Percentiles rank a stretch among this genome's conserved stretches.
Evolutionary conservation across 805 yeast genomes (phyloP).

Genomic region (Yamadazyma paraphyllophila): DNA sequence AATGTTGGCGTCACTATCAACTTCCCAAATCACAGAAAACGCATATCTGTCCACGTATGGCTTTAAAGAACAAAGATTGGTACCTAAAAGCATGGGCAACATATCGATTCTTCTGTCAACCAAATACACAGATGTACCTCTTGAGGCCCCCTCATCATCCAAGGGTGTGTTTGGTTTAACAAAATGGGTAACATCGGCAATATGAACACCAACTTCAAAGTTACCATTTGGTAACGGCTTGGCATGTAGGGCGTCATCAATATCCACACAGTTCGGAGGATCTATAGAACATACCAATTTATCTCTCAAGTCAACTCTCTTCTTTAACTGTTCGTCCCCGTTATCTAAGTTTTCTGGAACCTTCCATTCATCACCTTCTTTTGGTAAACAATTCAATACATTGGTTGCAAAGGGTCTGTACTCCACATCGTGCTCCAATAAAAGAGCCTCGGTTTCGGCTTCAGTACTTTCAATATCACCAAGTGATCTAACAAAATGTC

Average conservation of each 20-base stretch:
- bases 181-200: slow-evolving; percentile 97
- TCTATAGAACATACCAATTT: slow-evolving; percentile 91
- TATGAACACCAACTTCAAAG: slow-evolving; percentile 96
- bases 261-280: slow-evolving; percentile 98
- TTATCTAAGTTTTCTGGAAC: slow-evolving; percentile 65
- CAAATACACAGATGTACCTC: slow-evolving; percentile 95
- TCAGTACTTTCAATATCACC: slow-evolving; percentile 90
- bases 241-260: slow-evolving; percentile 95
- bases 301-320: slow-evolving; percentile 84
- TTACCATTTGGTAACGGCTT: slow-evolving; percentile 82
- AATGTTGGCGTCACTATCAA: slow-evolving; percentile 82
- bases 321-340: slow-evolving; percentile 53
- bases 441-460: slow-evolving; percentile 94
- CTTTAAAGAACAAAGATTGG: slow-evolving; percentile 90
- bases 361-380: slow-evolving; percentile 90
- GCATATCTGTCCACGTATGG: slow-evolving; percentile 96
- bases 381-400: slow-evolving; percentile 88
- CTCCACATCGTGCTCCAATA: slow-evolving; percentile 94
- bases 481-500: slow-evolving; percentile 86
- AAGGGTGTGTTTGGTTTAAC: slow-evolving; percentile 90
- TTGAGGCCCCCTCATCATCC: slow-evolving; percentile 92
- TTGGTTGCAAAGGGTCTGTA: slow-evolving; percentile 92
- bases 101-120: slow-evolving; percentile 98
- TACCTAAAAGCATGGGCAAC: slow-evolving; percentile 93
- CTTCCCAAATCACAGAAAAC: slow-evolving; percentile 93